Percentiles rank a stretch among this genome's conserved stretches.
Conservation (phyloP, 1,139 yeast species). For the Blastobotrys arbuscula region DNA sequence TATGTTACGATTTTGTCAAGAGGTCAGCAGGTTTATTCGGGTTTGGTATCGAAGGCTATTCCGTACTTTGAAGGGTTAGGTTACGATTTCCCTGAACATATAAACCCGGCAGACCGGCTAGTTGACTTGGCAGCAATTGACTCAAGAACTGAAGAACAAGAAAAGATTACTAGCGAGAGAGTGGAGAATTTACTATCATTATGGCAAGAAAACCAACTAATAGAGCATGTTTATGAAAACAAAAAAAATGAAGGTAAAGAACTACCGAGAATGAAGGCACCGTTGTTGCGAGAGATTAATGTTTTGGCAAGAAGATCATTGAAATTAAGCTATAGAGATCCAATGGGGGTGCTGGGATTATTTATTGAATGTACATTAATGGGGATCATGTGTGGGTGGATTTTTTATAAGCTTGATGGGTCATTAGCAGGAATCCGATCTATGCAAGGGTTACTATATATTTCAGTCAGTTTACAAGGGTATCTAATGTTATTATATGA, state of each 20-base stretch:
- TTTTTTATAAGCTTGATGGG: constrained; percentile 60
- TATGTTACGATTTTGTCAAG: constrained; percentile 62
- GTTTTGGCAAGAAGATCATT: constrained; percentile 55
- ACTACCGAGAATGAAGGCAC: constrained; percentile 26
- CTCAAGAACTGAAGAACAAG: constrained; percentile 39
- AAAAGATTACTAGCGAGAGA: constrained; percentile 40
- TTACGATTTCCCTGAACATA: constrained; percentile 41
- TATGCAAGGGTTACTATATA: constrained; percentile 57
- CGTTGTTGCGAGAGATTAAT: constrained; percentile 46
- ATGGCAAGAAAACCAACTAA: constrained; percentile 40
- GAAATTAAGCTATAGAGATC: constrained; percentile 54
- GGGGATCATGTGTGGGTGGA: constrained; percentile 68
- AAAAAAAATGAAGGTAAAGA: neutral
- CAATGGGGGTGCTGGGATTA: constrained; percentile 48
- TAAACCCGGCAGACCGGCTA: constrained; percentile 59
- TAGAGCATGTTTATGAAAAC: neutral
- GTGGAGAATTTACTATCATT: constrained; percentile 42
- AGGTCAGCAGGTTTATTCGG: constrained; percentile 58
- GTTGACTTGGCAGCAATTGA: constrained; percentile 72
- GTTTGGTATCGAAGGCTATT: constrained; percentile 43
- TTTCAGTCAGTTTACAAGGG: constrained; percentile 59
- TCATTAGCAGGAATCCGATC: constrained; percentile 66
- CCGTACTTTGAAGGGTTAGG: constrained; percentile 51
- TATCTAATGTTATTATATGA: constrained; percentile 68
- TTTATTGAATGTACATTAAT: constrained; percentile 51